Evolutionary conservation across 2,329 filamentous ascomycete genomes (phyloP).

Genomic region (Paracoccidioides brasiliensis): DNA sequence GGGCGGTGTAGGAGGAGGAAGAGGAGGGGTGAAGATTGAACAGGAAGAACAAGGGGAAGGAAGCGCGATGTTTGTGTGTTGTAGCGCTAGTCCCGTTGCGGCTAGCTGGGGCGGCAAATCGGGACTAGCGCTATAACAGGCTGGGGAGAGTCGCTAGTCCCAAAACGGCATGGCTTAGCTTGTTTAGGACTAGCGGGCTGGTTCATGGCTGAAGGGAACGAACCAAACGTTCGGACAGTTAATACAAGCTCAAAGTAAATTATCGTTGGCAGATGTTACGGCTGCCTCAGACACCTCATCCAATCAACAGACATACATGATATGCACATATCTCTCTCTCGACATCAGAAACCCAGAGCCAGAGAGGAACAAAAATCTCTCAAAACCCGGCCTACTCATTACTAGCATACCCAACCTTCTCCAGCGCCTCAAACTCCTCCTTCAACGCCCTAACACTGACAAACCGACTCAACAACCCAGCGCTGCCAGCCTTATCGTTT

Average conservation of each 20-base stretch:
- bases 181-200: neutral
- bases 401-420: constrained; percentile 55
- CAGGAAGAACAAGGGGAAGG: neutral
- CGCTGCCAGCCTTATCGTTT: constrained; percentile 60
- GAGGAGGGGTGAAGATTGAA: neutral
- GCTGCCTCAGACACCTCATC: no score
- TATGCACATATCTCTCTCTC: neutral
- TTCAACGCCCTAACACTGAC: constrained; percentile 56
- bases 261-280: no score
- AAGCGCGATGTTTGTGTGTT: neutral
- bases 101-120: neutral
- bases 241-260: neutral
- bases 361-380: neutral
- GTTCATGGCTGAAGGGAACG: neutral
- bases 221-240: neutral
- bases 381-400: constrained; percentile 38
- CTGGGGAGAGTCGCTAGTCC: neutral
- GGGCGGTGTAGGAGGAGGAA: constrained; percentile 8
- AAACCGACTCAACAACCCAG: constrained; percentile 51
- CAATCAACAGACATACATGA: neutral
- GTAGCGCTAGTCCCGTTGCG: neutral
- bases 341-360: no score
- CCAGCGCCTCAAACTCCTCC: constrained; percentile 58
- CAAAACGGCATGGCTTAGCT: neutral
- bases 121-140: neutral